Conservation (phyloP, 1,139 yeast genomes). For the Yamadazyma sp. region DNA sequence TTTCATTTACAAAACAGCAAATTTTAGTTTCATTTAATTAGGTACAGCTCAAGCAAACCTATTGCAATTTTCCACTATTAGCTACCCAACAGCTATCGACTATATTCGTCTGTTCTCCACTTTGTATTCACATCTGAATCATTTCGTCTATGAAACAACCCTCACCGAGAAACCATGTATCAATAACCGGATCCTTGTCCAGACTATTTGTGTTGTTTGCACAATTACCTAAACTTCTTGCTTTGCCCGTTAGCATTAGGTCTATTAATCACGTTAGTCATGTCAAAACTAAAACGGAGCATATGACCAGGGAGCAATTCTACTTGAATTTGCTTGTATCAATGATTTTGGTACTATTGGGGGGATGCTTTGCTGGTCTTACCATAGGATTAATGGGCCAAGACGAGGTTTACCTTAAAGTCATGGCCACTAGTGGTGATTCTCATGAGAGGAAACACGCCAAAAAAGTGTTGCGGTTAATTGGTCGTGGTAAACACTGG, state of each 20-base stretch:
- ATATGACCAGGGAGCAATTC: conserved; percentile 43
- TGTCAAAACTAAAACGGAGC: conserved; percentile 14
- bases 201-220: conserved; percentile 18
- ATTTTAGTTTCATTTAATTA: too few species aligned
- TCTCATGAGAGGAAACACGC: conserved; percentile 67
- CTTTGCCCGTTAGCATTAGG: conserved; percentile 23
- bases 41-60: too few species aligned
- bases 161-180: conserved; percentile 8
- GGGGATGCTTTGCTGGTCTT: conserved; percentile 95
- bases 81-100: neutral
- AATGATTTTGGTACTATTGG: conserved; percentile 70
- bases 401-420: conserved; percentile 86
- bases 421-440: conserved; percentile 61
- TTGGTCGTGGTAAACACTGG: conserved; percentile 93
- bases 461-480: conserved; percentile 66
- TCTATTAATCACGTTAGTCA: conserved; percentile 18
- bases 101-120: neutral
- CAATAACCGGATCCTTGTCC: conserved; percentile 7
- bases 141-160: conserved; percentile 6
- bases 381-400: conserved; percentile 97
- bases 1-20: too few species aligned
- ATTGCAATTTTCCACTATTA: too few species aligned
- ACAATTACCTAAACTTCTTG: conserved; percentile 28
- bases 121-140: too few species aligned
- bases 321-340: conserved; percentile 61